A percentile compares a stretch with the other conserved stretches of the same genome.
Conservation (phyloP, 2,329 filamentous ascomycete species). For the Diplocarpon mali region DNA sequence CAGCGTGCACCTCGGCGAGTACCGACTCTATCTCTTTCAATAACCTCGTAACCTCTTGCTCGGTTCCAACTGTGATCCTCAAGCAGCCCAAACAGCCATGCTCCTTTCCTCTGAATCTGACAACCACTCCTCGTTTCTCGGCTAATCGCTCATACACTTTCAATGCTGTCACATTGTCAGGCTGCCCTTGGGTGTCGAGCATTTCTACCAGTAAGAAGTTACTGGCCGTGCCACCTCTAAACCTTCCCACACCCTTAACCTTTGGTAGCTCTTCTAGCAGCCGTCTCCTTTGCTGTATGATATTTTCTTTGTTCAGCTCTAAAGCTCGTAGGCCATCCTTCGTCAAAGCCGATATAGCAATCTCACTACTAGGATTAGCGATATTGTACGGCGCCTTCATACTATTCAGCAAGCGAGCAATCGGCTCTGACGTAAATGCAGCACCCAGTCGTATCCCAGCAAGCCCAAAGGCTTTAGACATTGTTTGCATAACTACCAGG, state of each 20-base stretch:
- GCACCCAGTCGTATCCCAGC: constrained; percentile 86
- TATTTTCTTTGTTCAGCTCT: constrained; percentile 55
- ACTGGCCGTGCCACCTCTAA: constrained; percentile 67
- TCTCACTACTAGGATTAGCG: constrained; percentile 71
- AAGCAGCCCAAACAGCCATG: constrained; percentile 80
- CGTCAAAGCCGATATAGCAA: constrained; percentile 65
- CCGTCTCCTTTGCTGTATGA: constrained; percentile 67
- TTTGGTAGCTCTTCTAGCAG: constrained; percentile 61
- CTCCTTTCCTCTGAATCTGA: constrained; percentile 89
- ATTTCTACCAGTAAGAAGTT: constrained; percentile 94
- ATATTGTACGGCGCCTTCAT: constrained; percentile 97
- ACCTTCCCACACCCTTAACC: constrained; percentile 67
- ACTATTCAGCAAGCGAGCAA: constrained; percentile 75
- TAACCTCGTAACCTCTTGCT: constrained; percentile 72
- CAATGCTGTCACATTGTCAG: constrained; percentile 69
- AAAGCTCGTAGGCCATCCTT: constrained; percentile 60
- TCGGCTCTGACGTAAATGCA: constrained; percentile 64
- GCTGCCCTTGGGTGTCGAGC: constrained; percentile 57
- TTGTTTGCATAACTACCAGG: constrained; percentile 92
- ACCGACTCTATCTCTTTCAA: constrained; percentile 49
- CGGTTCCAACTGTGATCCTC: constrained; percentile 85
- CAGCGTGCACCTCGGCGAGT: constrained; percentile 17
- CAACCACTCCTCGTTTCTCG: constrained; percentile 79
- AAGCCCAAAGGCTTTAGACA: constrained; percentile 95
- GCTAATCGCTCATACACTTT: constrained; percentile 77